phyloP scores from a whole-genome alignment of 345 rosid genomes.

The Pistacia vera region DNA sequence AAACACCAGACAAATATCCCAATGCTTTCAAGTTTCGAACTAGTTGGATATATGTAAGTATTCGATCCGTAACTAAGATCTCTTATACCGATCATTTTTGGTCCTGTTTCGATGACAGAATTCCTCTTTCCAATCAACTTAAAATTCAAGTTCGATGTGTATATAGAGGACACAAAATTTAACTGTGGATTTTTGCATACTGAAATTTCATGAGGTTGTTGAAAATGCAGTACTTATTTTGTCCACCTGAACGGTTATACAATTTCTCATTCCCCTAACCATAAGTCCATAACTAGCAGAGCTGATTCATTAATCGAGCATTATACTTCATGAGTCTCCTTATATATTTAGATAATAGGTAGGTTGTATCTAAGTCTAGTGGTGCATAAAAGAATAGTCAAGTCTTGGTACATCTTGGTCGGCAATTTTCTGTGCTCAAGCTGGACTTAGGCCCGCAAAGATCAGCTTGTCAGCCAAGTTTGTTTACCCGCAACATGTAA shows the following conservation, averaged over 20 bases:
- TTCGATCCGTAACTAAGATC: too few species aligned
- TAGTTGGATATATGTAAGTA: background rate
- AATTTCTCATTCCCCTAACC: too few species aligned
- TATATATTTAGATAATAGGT: background rate
- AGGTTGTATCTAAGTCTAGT: background rate
- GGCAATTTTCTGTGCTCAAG: conserved; percentile 4
- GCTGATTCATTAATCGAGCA: too few species aligned
- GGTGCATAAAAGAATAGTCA: background rate
- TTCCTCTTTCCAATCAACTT: background rate
- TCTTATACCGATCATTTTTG: background rate
- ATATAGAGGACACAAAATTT: background rate
- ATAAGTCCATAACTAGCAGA: too few species aligned
- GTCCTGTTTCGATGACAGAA: background rate
- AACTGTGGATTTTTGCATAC: background rate
- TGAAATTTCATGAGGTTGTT: background rate
- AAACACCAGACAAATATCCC: too few species aligned
- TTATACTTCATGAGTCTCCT: background rate
- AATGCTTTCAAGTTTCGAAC: too few species aligned
- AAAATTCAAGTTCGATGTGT: background rate
- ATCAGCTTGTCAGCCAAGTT: background rate
- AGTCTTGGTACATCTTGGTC: background rate
- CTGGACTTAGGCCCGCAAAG: background rate
- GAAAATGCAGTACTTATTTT: background rate
- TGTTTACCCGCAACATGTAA: background rate
- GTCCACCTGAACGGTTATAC: background rate